Percentiles rank a stretch among this genome's conserved stretches.
phyloP scores from a whole-genome alignment of 371 early-diverging fungal genomes.

The Dichotomocladium elegans region DNA sequence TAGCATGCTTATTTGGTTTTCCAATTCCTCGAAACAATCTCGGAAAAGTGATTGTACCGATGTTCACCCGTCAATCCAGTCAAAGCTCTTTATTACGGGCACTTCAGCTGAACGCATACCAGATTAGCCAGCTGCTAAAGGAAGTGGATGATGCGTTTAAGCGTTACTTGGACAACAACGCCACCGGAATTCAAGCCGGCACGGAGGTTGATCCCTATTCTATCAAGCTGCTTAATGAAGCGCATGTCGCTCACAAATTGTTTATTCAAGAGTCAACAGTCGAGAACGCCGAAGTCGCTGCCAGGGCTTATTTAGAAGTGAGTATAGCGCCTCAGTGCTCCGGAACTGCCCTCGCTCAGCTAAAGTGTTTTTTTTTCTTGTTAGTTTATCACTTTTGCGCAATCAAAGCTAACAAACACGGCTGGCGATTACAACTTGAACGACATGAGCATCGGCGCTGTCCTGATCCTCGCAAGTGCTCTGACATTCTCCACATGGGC shows the following conservation, averaged over 20 bases:
- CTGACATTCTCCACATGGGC: neutral
- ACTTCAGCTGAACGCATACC: constrained; percentile 60
- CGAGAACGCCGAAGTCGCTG: constrained; percentile 7
- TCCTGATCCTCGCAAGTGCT: constrained; percentile 11
- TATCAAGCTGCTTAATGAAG: too few species aligned
- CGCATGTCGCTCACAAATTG: constrained; percentile 14
- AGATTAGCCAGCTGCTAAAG: constrained; percentile 39
- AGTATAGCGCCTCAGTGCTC: too few species aligned
- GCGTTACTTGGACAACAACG: constrained; percentile 8
- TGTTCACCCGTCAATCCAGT: constrained; percentile 26
- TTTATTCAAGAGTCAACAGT: neutral
- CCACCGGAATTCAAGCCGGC: too few species aligned
- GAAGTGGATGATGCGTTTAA: constrained; percentile 10
- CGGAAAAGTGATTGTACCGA: constrained; percentile 73
- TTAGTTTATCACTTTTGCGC: constrained; percentile 48
- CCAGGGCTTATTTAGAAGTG: constrained; percentile 35
- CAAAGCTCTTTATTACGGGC: constrained; percentile 20
- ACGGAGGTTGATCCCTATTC: constrained; percentile 11
- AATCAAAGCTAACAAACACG: constrained; percentile 41
- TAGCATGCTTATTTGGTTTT: constrained; percentile 76
- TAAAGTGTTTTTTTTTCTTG: too few species aligned
- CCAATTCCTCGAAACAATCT: constrained; percentile 92
- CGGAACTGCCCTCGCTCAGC: too few species aligned
- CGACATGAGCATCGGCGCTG: constrained; percentile 47
- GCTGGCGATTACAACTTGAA: constrained; percentile 54